Base-by-base conservation (phyloP, 768 basidiomycete genomes). In the Calocera viscosa region DNA sequence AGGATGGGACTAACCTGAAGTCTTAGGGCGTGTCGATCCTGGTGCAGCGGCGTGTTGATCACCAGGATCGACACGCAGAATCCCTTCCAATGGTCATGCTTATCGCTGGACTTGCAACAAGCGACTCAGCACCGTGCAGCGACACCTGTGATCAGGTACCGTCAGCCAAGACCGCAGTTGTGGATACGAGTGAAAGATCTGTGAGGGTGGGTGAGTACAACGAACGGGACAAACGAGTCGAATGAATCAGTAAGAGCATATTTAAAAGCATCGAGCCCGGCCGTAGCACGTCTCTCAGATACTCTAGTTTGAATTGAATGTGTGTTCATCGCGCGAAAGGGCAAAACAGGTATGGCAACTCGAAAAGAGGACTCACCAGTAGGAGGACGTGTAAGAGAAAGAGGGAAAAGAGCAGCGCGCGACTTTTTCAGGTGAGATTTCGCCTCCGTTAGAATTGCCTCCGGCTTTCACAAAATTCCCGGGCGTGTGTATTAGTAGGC, bases 271-370 rank as follows among this genome's bases (percentile, higher is more conserved):
- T 60, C 53, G 53, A 60, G 26, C 30, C 2, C 53, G 43, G 53
- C 53, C 53, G 53, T 60, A 60, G 53, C 53, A 22, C 24, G 53
- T 47, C 24, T 60, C 53, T 60, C 53, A 60, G 53, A 60, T 60
- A 60, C 53, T 60, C 53, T 60, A 60, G 53, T 60, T 60, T 60
- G 53, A 60, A 28, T 28, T 60, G 16, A 32, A 28, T 11, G 22
- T 28, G 53, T 60, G 22, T 26, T 60, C 53, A 60, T 60, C 53
- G 53, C 30, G 26, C 30, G 30, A 14, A 38, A 14, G 35, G 35
- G 35, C 35, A 38, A 38, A 14, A 5, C 35, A 38, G 35, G 35
- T 38, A 38, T 5, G 7, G 35, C 5, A 38, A 14, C n/a, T n/a
- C n/a, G 14, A 14, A 38, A 47, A 60, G 22, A 60, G 53, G 26